These are phyloP conservation scores for Osmanthus fragrans DNA, from an alignment of 257 asterid species.

Conservation along the genomic window DNA sequence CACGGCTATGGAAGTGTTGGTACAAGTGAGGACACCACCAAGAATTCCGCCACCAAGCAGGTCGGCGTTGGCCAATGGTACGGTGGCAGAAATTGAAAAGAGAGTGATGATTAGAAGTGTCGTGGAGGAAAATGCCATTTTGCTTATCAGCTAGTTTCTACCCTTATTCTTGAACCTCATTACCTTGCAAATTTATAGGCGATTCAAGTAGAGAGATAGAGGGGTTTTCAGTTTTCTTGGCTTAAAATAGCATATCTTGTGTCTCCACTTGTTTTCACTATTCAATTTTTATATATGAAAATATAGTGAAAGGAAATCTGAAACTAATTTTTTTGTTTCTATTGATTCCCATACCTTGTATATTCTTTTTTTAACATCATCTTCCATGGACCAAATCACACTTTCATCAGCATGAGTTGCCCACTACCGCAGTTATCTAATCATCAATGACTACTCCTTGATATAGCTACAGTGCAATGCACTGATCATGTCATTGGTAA, in stretches of 20 bases:
- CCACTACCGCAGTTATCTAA: background rate
- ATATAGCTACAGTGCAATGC: too few relatives aligned
- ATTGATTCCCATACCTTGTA: too few relatives aligned
- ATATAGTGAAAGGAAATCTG: background rate
- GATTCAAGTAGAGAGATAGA: background rate
- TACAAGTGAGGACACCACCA: slow-evolving; percentile 19
- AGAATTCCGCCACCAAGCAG: background rate
- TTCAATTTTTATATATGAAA: background rate
- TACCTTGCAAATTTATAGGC: background rate
- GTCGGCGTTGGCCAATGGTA: background rate
- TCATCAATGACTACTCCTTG: too few relatives aligned
- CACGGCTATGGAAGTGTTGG: slow-evolving; percentile 12
- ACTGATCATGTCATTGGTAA: too few relatives aligned
- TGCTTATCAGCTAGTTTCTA: background rate
- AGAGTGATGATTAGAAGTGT: background rate
- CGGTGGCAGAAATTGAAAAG: background rate
- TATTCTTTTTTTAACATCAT: too few relatives aligned
- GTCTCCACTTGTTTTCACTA: background rate
- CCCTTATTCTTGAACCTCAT: background rate
- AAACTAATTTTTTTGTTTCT: background rate
- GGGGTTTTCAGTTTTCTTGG: background rate
- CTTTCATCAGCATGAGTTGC: background rate
- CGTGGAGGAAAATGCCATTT: background rate
- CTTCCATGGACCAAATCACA: too few relatives aligned
- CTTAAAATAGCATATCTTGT: background rate